These are phyloP conservation scores for Aspergillus leporis DNA, from an alignment of 495 filamentous ascomycete species.

Conservation along the genomic window DNA sequence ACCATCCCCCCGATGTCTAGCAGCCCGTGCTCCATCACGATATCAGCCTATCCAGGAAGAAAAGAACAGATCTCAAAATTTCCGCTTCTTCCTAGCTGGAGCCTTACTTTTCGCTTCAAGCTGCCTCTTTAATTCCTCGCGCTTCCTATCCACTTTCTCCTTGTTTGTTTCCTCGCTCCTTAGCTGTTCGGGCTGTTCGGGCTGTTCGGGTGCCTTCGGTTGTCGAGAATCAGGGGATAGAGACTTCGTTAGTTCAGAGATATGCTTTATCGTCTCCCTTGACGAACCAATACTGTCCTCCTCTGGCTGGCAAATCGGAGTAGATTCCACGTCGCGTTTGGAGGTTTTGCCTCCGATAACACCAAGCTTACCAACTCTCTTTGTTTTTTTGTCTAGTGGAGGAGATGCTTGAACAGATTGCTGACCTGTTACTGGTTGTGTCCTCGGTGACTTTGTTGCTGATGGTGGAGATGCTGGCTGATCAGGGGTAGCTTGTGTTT, in stretches of 20 bases:
- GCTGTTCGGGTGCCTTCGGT: not conserved
- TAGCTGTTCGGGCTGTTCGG: constrained; percentile 21
- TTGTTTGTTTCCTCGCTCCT: constrained; percentile 39
- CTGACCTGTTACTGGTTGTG: constrained; percentile 3
- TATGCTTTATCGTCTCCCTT: not conserved
- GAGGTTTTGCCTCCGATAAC: constrained; percentile 37
- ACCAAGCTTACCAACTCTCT: constrained; percentile 33
- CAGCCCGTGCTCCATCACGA: not conserved
- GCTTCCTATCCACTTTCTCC: constrained; percentile 62
- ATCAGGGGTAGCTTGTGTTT: constrained; percentile 9
- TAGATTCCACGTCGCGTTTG: constrained; percentile 14
- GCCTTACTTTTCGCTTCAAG: constrained; percentile 64
- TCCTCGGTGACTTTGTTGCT: constrained; percentile 2
- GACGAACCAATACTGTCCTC: not conserved
- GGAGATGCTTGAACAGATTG: constrained; percentile 10
- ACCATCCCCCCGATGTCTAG: not conserved
- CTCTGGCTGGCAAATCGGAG: not conserved
- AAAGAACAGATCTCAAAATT: constrained; percentile 44
- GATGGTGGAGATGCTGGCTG: constrained; percentile 6
- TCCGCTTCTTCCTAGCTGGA: constrained; percentile 67
- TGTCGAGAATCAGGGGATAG: constrained; percentile 17
- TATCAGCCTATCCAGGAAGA: not conserved
- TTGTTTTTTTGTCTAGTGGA: constrained; percentile 20
- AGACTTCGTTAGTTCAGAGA: not conserved
- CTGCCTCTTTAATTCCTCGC: constrained; percentile 63